These are phyloP conservation scores for Fusarium hainanense DNA, from an alignment of 2,329 filamentous ascomycete genomes.

Conservation along the genomic window DNA sequence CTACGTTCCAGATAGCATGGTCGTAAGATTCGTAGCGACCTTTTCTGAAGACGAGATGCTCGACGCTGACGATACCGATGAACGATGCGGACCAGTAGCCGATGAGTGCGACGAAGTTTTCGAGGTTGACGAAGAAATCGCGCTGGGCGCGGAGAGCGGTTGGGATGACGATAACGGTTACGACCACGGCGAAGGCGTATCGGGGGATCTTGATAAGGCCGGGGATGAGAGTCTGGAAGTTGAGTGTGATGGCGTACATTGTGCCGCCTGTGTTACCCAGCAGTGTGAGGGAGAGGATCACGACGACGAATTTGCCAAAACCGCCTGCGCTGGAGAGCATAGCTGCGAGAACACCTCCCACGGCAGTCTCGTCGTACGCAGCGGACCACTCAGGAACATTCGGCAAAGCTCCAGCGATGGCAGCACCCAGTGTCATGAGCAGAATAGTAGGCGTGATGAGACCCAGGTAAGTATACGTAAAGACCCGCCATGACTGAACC, in stretches of 20 bases:
- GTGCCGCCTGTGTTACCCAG: slow-evolving; percentile 70
- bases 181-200: slow-evolving; percentile 66
- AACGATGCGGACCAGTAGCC: slow-evolving; percentile 69
- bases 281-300: slow-evolving; percentile 66
- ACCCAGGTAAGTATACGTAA: slow-evolving; percentile 67
- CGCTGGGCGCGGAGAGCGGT: slow-evolving; percentile 66
- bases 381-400: slow-evolving; percentile 65
- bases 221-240: slow-evolving; percentile 71
- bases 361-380: slow-evolving; percentile 63
- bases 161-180: slow-evolving; percentile 69
- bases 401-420: slow-evolving; percentile 69
- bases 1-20: slow-evolving; percentile 60
- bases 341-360: slow-evolving; percentile 68
- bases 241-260: slow-evolving; percentile 71
- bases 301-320: slow-evolving; percentile 71
- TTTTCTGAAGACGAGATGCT: slow-evolving; percentile 62
- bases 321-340: slow-evolving; percentile 68
- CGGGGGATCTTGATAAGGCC: slow-evolving; percentile 66
- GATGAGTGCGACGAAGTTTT: slow-evolving; percentile 67
- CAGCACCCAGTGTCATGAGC: slow-evolving; percentile 71
- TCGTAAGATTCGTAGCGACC: slow-evolving; percentile 59
- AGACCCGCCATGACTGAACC: slow-evolving; percentile 63
- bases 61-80: slow-evolving; percentile 60
- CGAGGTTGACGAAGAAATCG: slow-evolving; percentile 67
- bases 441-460: slow-evolving; percentile 65